Base-by-base conservation (phyloP, 148 eudicot genomes). In the Persicaria maculosa region DNA sequence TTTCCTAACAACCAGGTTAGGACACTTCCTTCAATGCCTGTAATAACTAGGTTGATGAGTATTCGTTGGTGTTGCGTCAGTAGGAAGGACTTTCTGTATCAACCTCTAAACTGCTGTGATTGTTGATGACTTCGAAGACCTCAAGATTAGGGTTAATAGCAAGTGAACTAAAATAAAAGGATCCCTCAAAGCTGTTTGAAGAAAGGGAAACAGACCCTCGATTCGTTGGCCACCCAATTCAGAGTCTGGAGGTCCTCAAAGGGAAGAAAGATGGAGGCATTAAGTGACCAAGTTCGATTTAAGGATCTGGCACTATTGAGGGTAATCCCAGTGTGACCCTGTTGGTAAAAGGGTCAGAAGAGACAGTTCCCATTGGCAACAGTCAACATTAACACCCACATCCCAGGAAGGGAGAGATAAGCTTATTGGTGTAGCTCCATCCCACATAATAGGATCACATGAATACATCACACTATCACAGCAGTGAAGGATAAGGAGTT, bases 281-380 rank as follows among this genome's bases (percentile, higher is more conserved):
- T 22, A 61, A 61, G 43, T 8, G 44, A 31, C 44, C 43, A 31
- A 31, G 59, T 12, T 54, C 59, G 15, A 6, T 4, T 54, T 31
- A 31, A 31, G 59, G 16, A 2, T 14, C 3, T n/a, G 20, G 4
- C 5, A 0, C 6, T 4, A 22, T 45, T 17, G 20, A 74, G 58
- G 22, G 17, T 16, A 47, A 75, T 72, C 50, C 55, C 47, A 25
- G n/a, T 67, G n/a, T 67, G 64, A 75, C 72, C 7, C 72, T 67
- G 12, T 20, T 67, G 25, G 77, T 48, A 48, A 61, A 36, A 16
- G 77, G 77, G 43, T 75, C 77, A 67, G 72, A 75, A 16, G 72
- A 25, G 61, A 75, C 72, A 22, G n/a, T 20, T 75, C 72, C 77
- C 77, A 75, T 47, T 58, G 65, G 72, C 77, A 75, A 67, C 77